phyloP scores from a whole-genome alignment of 2,329 filamentous ascomycete species.

The Diaporthe citri region DNA sequence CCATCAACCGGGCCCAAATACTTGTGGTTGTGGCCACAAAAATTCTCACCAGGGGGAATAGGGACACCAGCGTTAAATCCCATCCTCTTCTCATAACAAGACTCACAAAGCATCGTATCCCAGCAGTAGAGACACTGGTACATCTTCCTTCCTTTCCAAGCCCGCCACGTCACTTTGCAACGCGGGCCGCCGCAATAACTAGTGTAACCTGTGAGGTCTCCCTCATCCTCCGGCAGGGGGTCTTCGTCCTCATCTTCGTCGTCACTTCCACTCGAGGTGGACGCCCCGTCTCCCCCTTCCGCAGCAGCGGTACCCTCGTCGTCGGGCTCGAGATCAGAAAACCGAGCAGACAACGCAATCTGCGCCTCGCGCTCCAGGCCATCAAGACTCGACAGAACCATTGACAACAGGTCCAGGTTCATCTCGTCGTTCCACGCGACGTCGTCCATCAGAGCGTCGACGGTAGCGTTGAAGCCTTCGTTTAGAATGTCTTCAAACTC shows the following conservation, averaged over 20 bases:
- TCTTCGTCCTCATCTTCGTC: neutral
- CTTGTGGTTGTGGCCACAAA: neutral
- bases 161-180: neutral
- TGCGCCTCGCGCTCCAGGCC: slow-evolving; percentile 31
- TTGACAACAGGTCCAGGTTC: neutral
- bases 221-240: neutral
- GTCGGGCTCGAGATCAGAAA: slow-evolving; percentile 7
- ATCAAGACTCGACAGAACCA: neutral
- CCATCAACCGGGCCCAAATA: neutral
- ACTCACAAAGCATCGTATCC: neutral
- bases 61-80: neutral
- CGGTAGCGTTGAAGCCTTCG: slow-evolving; percentile 6
- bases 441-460: slow-evolving; percentile 12
- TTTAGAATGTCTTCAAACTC: slow-evolving; percentile 31
- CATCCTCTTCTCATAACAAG: neutral
- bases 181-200: neutral
- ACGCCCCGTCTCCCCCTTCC: neutral
- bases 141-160: neutral
- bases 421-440: slow-evolving; percentile 29
- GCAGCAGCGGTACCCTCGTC: neutral
- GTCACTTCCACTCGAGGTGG: neutral
- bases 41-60: neutral
- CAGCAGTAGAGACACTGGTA: slow-evolving; percentile 1
- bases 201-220: neutral
- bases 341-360: slow-evolving; percentile 20